These are phyloP conservation scores for Aspergillus cejpii DNA, from an alignment of 2,329 filamentous ascomycete genomes.

Conservation along the genomic window DNA sequence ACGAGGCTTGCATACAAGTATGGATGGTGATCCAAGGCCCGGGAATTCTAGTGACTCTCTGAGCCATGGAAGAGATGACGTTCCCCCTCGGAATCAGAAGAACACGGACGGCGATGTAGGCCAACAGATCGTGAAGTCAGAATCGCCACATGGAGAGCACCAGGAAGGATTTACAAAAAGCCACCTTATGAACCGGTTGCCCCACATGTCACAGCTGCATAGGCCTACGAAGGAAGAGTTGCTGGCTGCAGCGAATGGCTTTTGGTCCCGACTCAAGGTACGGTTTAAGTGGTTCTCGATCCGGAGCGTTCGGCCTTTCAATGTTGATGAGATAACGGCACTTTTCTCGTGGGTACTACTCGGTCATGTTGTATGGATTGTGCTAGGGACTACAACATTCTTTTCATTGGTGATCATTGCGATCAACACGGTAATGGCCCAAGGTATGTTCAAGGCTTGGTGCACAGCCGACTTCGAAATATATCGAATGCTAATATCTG, in stretches of 20 bases:
- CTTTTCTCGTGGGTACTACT: conserved; percentile 93
- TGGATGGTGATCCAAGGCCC: conserved; percentile 15
- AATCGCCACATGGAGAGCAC: conserved; percentile 14
- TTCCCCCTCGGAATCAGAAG: conserved; percentile 2
- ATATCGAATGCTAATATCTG: conserved; percentile 14
- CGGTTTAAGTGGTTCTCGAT: conserved; percentile 98
- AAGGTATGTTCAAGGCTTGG: conserved; percentile 53
- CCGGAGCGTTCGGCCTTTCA: conserved; percentile 86
- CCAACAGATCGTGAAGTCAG: conserved; percentile 18
- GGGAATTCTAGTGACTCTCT: conserved; percentile 12
- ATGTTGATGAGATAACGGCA: conserved; percentile 90
- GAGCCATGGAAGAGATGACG: conserved; percentile 13
- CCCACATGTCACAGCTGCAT: conserved; percentile 68
- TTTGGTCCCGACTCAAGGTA: conserved; percentile 82
- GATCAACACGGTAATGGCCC: conserved; percentile 93
- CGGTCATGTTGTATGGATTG: conserved; percentile 88
- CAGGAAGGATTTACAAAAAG: conserved; percentile 21
- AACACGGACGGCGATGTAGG: conserved; percentile 7
- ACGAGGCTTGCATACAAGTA: conserved; percentile 29
- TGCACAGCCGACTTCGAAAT: conserved; percentile 5
- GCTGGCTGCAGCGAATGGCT: conserved; percentile 81
- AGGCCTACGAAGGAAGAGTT: conserved; percentile 90
- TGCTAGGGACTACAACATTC: conserved; percentile 96
- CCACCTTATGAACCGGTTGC: conserved; percentile 53
- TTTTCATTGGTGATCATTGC: conserved; percentile 84